Conservation (phyloP, 805 yeast species). For the Metschnikowia arizonensis region DNA sequence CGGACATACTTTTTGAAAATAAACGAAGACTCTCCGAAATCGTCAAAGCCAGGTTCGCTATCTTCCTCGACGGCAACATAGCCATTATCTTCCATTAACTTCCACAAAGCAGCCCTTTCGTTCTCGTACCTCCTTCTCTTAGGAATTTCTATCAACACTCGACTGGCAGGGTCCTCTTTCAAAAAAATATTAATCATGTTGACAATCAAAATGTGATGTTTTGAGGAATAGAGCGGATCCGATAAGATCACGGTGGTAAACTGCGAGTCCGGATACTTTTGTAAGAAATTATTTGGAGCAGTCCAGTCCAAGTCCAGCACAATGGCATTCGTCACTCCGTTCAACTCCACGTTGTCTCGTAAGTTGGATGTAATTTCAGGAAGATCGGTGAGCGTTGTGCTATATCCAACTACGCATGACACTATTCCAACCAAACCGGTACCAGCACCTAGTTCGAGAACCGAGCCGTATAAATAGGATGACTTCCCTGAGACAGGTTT, state of each 20-base stretch:
- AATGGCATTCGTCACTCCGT: slow-evolving; percentile 31
- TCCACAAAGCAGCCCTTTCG: slow-evolving; percentile 63
- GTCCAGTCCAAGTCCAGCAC: slow-evolving; percentile 77
- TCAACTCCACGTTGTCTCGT: slow-evolving; percentile 51
- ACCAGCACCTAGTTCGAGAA: slow-evolving; percentile 89
- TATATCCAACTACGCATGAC: slow-evolving; percentile 49
- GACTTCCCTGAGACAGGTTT: background rate
- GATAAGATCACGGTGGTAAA: slow-evolving; percentile 68
- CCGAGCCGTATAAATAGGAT: slow-evolving; percentile 22
- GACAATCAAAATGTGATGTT: slow-evolving; percentile 73
- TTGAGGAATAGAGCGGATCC: slow-evolving; percentile 83
- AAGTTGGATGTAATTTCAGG: slow-evolving; percentile 73
- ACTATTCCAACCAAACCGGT: slow-evolving; percentile 88
- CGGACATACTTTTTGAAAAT: slow-evolving; percentile 37
- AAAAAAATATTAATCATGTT: slow-evolving; percentile 53
- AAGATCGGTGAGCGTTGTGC: slow-evolving; percentile 65
- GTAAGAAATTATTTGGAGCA: slow-evolving; percentile 42
- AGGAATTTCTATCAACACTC: slow-evolving; percentile 73
- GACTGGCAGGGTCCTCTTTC: slow-evolving; percentile 26
- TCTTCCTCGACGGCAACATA: slow-evolving; percentile 34
- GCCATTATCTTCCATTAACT: slow-evolving; percentile 38
- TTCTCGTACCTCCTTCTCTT: slow-evolving; percentile 59
- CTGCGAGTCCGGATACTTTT: slow-evolving; percentile 21
- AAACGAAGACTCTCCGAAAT: slow-evolving; percentile 72
- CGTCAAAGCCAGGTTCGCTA: slow-evolving; percentile 70